These are phyloP conservation scores for Trichoderma breve DNA, from an alignment of 2,329 filamentous ascomycete species.

Conservation along the genomic window DNA sequence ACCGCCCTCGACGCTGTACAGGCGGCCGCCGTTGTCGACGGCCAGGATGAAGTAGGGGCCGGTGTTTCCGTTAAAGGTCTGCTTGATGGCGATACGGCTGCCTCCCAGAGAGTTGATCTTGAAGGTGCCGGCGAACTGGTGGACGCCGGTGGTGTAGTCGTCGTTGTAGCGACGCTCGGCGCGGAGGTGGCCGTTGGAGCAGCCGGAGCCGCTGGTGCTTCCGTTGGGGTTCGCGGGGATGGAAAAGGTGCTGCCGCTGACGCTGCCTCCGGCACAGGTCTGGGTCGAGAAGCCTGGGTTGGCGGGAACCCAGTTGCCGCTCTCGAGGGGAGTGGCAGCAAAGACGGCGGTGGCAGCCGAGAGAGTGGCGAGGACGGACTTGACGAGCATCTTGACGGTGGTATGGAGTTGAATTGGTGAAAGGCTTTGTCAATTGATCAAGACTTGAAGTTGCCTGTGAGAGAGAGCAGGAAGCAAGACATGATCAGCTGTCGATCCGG, in stretches of 20 bases:
- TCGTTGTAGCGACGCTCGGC: slow-evolving; percentile 26
- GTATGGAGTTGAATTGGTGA: neutral
- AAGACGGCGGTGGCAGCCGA: slow-evolving; percentile 17
- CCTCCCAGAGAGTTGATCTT: slow-evolving; percentile 27
- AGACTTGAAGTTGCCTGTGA: neutral
- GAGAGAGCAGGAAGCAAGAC: neutral
- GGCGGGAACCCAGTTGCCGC: slow-evolving; percentile 21
- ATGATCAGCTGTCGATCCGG: slow-evolving; percentile 3
- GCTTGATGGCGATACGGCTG: slow-evolving; percentile 27
- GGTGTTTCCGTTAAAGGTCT: slow-evolving; percentile 27
- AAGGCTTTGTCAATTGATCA: neutral
- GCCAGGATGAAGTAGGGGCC: slow-evolving; percentile 27
- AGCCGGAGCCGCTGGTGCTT: slow-evolving; percentile 23
- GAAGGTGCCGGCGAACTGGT: slow-evolving; percentile 28
- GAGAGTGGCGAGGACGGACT: slow-evolving; percentile 19
- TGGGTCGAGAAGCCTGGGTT: slow-evolving; percentile 18
- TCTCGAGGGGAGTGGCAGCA: slow-evolving; percentile 23
- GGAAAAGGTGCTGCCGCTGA: slow-evolving; percentile 23
- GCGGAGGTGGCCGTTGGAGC: slow-evolving; percentile 27
- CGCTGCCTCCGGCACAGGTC: slow-evolving; percentile 24
- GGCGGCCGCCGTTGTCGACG: slow-evolving; percentile 21
- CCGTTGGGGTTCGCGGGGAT: slow-evolving; percentile 25
- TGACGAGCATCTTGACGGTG: slow-evolving; percentile 16
- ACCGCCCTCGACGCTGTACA: slow-evolving; percentile 27
- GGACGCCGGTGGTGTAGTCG: slow-evolving; percentile 25